Conservation (phyloP, 2,329 filamentous ascomycete genomes). For the Sporothrix sp. region DNA sequence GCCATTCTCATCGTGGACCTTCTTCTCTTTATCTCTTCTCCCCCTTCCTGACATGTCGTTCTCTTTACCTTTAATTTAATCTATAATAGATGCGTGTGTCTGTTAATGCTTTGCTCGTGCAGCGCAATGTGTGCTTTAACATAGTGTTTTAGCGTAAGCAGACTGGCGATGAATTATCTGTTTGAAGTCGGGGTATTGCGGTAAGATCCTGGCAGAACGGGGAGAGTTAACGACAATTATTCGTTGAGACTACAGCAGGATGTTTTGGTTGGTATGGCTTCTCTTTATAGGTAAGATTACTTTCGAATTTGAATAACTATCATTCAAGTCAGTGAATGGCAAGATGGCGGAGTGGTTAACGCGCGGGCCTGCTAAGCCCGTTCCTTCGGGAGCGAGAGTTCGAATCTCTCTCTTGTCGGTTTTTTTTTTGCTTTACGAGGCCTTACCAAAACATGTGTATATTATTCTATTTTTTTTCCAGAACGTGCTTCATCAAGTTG, state of each 20-base stretch:
- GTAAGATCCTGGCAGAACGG: too few relatives aligned
- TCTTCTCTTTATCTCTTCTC: background rate
- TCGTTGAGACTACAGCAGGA: too few relatives aligned
- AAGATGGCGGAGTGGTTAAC: slow-evolving; percentile 10
- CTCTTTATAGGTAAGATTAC: too few relatives aligned
- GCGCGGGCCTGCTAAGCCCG: slow-evolving; percentile 10
- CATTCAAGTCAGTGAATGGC: background rate
- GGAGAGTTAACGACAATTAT: too few relatives aligned
- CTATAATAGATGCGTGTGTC: background rate
- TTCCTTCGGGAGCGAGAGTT: slow-evolving; percentile 10
- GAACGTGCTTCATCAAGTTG: background rate
- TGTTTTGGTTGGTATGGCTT: too few relatives aligned
- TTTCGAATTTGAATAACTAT: too few relatives aligned
- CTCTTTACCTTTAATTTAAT: background rate
- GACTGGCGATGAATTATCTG: background rate
- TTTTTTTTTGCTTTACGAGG: background rate
- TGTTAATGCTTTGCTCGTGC: background rate
- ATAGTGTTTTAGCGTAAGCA: background rate
- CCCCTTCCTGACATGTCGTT: background rate
- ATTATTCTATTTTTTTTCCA: background rate
- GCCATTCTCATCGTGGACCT: too few relatives aligned
- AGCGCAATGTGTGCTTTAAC: background rate
- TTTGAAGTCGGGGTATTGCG: too few relatives aligned
- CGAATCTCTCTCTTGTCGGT: slow-evolving; percentile 7
- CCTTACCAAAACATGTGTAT: too few relatives aligned